phyloP scores from a whole-genome alignment of 441 rosid genomes.

The Daphne laureola region DNA sequence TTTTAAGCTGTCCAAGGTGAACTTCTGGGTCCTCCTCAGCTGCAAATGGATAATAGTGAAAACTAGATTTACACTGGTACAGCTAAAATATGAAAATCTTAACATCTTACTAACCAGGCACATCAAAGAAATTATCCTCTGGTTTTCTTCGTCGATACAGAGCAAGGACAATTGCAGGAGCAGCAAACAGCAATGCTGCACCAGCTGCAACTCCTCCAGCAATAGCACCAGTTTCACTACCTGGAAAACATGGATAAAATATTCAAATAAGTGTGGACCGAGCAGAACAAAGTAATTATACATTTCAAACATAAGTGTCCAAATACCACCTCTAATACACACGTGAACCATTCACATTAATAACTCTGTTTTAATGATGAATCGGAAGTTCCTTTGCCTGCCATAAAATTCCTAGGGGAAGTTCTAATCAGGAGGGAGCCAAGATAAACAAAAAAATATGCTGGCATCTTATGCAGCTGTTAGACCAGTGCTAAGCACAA shows the following conservation, averaged over 20 bases:
- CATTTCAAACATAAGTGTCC: too few relatives aligned
- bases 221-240: slow-evolving; percentile 65
- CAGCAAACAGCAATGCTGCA: slow-evolving; percentile 87
- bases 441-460: too few relatives aligned
- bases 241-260: slow-evolving; percentile 25
- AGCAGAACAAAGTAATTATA: too few relatives aligned
- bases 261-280: too few relatives aligned
- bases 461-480: too few relatives aligned
- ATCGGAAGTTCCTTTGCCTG: too few relatives aligned
- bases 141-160: slow-evolving; percentile 68
- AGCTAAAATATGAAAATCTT: slow-evolving; percentile 8
- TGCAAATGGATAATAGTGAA: slow-evolving; percentile 25
- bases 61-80: slow-evolving; percentile 6
- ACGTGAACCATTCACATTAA: too few relatives aligned
- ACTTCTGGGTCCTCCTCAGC: slow-evolving; percentile 97
- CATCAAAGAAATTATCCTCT: slow-evolving; percentile 86
- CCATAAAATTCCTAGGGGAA: too few relatives aligned
- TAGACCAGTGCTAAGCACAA: too few relatives aligned
- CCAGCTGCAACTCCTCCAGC: slow-evolving; percentile 98
- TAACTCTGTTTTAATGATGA: too few relatives aligned
- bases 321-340: too few relatives aligned
- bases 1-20: slow-evolving; percentile 76
- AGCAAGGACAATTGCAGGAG: slow-evolving; percentile 78
- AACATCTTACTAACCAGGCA: slow-evolving; percentile 59
- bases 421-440: too few relatives aligned